Conservation (phyloP, 1,284 basidiomycete species). For the Termitomyces sp. region DNA sequence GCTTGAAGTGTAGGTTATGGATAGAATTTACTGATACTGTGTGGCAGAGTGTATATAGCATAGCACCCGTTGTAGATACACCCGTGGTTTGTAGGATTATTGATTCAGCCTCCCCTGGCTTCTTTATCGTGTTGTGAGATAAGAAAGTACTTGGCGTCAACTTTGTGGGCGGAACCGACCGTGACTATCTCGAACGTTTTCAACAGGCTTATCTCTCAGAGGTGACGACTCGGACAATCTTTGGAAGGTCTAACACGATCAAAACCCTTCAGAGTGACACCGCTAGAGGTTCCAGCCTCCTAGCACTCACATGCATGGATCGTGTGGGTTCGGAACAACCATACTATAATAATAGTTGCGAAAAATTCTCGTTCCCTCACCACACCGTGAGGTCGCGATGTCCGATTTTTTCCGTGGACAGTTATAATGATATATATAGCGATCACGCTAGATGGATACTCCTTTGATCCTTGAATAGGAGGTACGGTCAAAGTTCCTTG, state of each 20-base stretch:
- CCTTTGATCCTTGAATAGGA: not conserved
- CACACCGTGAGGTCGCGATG: not conserved
- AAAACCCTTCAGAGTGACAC: not conserved
- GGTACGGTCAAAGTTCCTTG: too few relatives aligned
- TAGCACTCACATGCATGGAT: not conserved
- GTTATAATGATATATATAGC: too few relatives aligned
- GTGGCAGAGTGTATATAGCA: not conserved
- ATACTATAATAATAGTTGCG: too few relatives aligned
- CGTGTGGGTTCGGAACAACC: not conserved
- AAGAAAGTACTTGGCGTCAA: not conserved
- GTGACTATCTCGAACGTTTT: not conserved
- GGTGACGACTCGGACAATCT: not conserved
- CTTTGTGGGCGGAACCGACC: not conserved
- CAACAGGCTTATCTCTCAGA: not conserved
- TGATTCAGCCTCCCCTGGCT: not conserved
- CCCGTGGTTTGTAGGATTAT: not conserved
- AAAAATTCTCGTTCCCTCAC: not conserved
- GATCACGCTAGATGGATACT: not conserved
- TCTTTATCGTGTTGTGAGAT: not conserved
- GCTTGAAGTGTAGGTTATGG: constrained; percentile 35
- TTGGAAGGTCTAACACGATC: not conserved
- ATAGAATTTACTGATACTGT: not conserved
- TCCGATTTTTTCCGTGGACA: too few relatives aligned
- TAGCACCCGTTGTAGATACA: not conserved
- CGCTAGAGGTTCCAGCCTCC: not conserved